These are phyloP conservation scores for Citrus inodora DNA, from an alignment of 345 rosid species.

Conservation along the genomic window DNA sequence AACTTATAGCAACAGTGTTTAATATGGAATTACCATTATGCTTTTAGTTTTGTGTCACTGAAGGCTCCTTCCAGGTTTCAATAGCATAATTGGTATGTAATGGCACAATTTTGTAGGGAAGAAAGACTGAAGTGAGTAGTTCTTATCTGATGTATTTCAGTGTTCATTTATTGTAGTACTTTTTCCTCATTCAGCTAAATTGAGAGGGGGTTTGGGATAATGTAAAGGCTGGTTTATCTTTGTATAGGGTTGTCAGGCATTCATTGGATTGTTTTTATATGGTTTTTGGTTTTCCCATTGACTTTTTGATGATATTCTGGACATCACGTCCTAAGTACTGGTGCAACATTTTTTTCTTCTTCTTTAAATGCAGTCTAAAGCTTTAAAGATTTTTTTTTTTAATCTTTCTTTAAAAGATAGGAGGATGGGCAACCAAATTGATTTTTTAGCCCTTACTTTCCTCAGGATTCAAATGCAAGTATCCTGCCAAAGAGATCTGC, in stretches of 20 bases:
- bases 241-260: neutral
- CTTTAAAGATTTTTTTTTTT: neutral
- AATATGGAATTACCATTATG: neutral
- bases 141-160: neutral
- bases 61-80: neutral
- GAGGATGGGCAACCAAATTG: too few species aligned
- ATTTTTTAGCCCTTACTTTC: too few species aligned
- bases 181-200: neutral
- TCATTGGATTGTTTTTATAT: neutral
- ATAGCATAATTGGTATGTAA: neutral
- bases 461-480: too few species aligned
- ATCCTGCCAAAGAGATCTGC: too few species aligned
- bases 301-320: neutral
- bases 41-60: neutral
- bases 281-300: neutral
- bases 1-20: neutral
- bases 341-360: neutral
- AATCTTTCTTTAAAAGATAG: too few species aligned
- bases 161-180: neutral
- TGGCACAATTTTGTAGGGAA: neutral
- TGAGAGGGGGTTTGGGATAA: neutral
- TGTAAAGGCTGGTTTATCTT: neutral
- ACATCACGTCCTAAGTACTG: neutral
- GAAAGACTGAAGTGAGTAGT: neutral
- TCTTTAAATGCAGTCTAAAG: neutral